Evolutionary conservation across 2,329 filamentous ascomycete species (phyloP).

Genomic region (Fusarium penzigii): DNA sequence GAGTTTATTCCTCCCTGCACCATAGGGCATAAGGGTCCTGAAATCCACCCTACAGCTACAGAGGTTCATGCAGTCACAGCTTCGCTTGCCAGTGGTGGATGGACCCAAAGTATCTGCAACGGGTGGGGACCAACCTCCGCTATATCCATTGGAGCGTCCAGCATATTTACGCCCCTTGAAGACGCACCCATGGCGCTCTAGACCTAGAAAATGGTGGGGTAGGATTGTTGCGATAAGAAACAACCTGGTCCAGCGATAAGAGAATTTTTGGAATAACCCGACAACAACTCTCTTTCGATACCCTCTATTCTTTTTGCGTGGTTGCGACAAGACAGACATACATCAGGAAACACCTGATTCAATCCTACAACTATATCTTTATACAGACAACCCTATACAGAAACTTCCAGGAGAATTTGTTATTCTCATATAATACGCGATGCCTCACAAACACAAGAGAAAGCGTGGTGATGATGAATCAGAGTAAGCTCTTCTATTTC

Average conservation of each 20-base stretch:
- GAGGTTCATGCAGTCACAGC: too few relatives aligned
- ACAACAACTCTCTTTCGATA: neutral
- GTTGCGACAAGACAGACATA: neutral
- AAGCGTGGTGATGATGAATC: constrained; percentile 51
- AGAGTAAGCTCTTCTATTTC: constrained; percentile 16
- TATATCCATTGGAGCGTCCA: too few relatives aligned
- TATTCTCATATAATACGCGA: constrained; percentile 36
- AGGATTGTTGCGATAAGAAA: constrained; percentile 13
- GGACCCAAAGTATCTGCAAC: too few relatives aligned
- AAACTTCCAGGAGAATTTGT: too few relatives aligned
- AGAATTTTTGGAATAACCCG: constrained; percentile 23
- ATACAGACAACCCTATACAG: neutral
- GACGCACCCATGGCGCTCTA: too few relatives aligned
- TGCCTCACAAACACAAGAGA: constrained; percentile 88
- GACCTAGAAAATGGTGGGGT: neutral
- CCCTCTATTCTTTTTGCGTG: constrained; percentile 4
- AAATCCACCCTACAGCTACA: too few relatives aligned
- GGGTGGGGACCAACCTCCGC: too few relatives aligned
- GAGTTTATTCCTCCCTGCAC: too few relatives aligned
- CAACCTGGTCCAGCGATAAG: constrained; percentile 17
- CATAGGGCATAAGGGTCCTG: too few relatives aligned
- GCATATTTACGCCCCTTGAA: too few relatives aligned
- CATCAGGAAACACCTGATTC: neutral
- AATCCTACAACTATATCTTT: neutral
- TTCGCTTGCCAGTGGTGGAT: too few relatives aligned